Base-by-base conservation (phyloP, 2,329 filamentous ascomycete species). In the Clonostachys chloroleuca region DNA sequence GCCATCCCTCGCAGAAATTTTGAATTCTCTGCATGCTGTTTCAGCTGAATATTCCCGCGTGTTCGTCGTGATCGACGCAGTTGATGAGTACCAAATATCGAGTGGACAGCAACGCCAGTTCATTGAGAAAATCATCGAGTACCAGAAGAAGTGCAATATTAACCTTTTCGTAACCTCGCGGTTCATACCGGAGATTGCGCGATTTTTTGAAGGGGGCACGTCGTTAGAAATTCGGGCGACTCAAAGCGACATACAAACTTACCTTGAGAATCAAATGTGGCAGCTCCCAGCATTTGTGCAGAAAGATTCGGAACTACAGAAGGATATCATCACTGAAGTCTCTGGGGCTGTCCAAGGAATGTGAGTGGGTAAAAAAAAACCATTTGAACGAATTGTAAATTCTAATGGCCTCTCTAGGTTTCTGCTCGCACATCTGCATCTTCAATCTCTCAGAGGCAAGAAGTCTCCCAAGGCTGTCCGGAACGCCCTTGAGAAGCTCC, bases 401-500 rank as follows among this genome's bases (percentile, higher is more conserved):
- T 7, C 36, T 39, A 14, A 39, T 12, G 6, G 14, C 10, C 17
- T 39, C 4, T 4, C n/a, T 8, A 47, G 46, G 46, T 58, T 59
- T 37, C 46, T 56, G 6, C 48, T 57, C 5, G 53, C 53, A 2
- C 46, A 50, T n/a, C 47, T 58, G 5, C 45, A 58, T 14, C 43
- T 60, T 3, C 49, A 56, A 5, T 53, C 50, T 10, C 49, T 59
- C 2, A n/a, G 49, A 2, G 48, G 46, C 1, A 54, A 54, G 34
- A 52, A 12, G 34, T 63, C 65, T 0, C 40, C 46, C 1, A 70
- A 67, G 41, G 57, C 54, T 2, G 52, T 78, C 6, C 50, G 52
- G 17, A 45, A 39, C 1, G 57, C 63, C 4, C 51, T 77, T 2
- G 12, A 47, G 30, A 56, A 51, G 0, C 51, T 76, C 0, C 51